These are phyloP conservation scores for Cladosporium sphaerospermum DNA, from an alignment of 2,329 filamentous ascomycete genomes.

Conservation along the genomic window DNA sequence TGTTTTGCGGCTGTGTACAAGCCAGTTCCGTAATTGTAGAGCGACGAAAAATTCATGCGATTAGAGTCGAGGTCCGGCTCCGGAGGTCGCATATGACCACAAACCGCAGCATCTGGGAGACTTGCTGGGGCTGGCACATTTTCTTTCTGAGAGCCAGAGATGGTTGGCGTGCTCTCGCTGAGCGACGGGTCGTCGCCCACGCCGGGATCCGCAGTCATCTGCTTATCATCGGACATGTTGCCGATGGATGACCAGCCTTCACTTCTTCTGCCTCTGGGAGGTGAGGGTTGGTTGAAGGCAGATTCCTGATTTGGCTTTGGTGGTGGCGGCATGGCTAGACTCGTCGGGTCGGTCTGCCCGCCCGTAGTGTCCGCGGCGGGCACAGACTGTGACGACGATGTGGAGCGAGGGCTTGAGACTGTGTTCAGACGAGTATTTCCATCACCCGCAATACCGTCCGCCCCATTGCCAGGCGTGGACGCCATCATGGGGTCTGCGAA, in stretches of 20 bases:
- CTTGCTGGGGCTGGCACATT: constrained; percentile 10
- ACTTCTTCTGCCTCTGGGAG: background rate
- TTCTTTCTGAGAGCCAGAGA: constrained; percentile 1
- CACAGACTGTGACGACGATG: background rate
- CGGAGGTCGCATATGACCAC: constrained; percentile 17
- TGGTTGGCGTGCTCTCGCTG: constrained; percentile 2
- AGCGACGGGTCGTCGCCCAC: background rate
- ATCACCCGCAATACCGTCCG: too few relatives aligned
- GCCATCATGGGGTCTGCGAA: too few relatives aligned
- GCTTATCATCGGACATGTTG: constrained; percentile 2
- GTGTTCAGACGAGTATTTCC: too few relatives aligned
- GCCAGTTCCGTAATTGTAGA: constrained; percentile 62
- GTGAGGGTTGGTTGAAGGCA: constrained; percentile 2
- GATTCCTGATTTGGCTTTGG: constrained; percentile 5
- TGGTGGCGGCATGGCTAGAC: constrained; percentile 10
- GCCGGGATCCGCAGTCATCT: background rate
- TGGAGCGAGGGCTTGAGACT: background rate
- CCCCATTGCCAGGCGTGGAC: too few relatives aligned
- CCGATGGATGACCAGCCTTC: background rate
- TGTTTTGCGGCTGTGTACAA: constrained; percentile 47
- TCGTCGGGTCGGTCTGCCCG: constrained; percentile 1
- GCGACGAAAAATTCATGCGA: constrained; percentile 65
- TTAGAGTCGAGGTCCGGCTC: constrained; percentile 46
- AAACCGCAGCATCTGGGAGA: constrained; percentile 16
- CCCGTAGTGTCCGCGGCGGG: background rate